A percentile compares a stretch with the other conserved stretches of the same genome.
phyloP scores from a whole-genome alignment of 176 grass and related monocot genomes.

The Carex kokanica region DNA sequence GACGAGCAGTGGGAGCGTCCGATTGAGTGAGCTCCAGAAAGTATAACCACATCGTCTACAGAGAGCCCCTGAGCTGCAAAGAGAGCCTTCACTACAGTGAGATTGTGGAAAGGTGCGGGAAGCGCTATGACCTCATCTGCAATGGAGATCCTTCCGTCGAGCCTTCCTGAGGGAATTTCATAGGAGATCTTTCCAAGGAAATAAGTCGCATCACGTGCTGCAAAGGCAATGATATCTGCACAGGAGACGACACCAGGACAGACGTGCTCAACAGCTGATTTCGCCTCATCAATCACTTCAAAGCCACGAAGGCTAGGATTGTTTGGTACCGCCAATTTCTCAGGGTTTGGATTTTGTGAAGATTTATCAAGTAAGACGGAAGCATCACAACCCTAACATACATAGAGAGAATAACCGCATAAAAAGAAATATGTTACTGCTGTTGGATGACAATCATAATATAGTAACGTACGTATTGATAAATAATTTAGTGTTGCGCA shows the following conservation, averaged over 20 bases:
- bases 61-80: slow-evolving; percentile 23
- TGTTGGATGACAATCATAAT: neutral
- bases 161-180: neutral
- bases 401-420: neutral
- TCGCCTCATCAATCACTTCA: slow-evolving; percentile 2
- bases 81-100: neutral
- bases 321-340: neutral
- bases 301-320: slow-evolving; percentile 5
- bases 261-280: neutral
- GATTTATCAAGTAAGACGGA: neutral
- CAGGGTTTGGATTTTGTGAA: neutral
- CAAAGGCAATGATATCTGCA: slow-evolving; percentile 10
- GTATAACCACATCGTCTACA: slow-evolving; percentile 23
- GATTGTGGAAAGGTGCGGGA: slow-evolving; percentile 2
- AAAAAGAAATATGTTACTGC: neutral
- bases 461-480: neutral
- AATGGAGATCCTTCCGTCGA: neutral
- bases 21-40: slow-evolving; percentile 33
- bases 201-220: slow-evolving; percentile 1
- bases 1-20: slow-evolving; percentile 36
- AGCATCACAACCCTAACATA: slow-evolving; percentile 1
- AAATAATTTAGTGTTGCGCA: neutral
- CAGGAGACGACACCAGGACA: slow-evolving; percentile 10
- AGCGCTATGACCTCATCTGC: neutral
- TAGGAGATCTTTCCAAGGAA: slow-evolving; percentile 7